Evolutionary conservation across 768 basidiomycete species (phyloP).

Genomic region (Agaricus blazei): DNA sequence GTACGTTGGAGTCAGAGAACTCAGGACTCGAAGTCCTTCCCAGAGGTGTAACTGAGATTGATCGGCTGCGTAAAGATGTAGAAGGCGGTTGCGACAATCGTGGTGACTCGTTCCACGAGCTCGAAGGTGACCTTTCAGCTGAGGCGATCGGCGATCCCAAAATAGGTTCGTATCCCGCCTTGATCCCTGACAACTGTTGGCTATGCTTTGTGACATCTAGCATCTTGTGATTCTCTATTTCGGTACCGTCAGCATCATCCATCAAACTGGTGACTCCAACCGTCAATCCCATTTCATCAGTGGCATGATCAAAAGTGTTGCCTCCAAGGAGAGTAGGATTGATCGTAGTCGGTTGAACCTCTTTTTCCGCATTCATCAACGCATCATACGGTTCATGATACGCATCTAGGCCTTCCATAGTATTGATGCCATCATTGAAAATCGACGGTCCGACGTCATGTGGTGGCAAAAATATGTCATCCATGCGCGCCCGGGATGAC

Average conservation of each 20-base stretch:
- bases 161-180: not conserved
- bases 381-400: not conserved
- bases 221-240: not conserved
- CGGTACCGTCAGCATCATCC: not conserved
- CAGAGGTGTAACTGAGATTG: not conserved
- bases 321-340: slow-evolving; percentile 3
- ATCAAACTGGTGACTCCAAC: not conserved
- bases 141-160: not conserved
- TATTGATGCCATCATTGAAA: not conserved
- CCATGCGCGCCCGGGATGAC: not conserved
- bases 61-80: not conserved
- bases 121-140: not conserved
- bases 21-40: slow-evolving; percentile 1
- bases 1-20: not conserved
- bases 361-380: not conserved
- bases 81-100: not conserved
- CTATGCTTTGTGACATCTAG: not conserved
- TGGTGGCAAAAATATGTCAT: not conserved
- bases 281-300: not conserved
- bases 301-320: not conserved
- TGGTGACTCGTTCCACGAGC: not conserved
- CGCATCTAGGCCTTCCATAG: not conserved
- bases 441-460: not conserved
- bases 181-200: not conserved
- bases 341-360: not conserved